Evolutionary conservation across 768 basidiomycete genomes (phyloP).

Genomic region (Fomitopsis serialis): DNA sequence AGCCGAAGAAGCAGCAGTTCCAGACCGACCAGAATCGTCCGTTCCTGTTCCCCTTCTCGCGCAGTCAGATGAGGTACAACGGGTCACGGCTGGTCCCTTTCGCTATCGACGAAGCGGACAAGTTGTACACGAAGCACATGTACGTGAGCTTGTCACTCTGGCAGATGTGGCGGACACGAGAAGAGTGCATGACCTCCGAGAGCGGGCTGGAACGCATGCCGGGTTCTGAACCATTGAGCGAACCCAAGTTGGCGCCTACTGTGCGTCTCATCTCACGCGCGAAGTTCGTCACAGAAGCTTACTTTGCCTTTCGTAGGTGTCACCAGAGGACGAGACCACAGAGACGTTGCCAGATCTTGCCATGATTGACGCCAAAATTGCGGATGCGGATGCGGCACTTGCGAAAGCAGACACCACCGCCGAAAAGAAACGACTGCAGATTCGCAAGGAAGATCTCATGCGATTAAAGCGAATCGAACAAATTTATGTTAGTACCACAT

Average conservation of each 20-base stretch:
- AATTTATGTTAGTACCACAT: conserved; percentile 62
- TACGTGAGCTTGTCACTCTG: conserved; percentile 81
- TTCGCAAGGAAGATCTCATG: conserved; percentile 75
- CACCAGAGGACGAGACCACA: conserved; percentile 48
- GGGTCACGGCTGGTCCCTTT: conserved; percentile 79
- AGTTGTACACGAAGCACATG: conserved; percentile 85
- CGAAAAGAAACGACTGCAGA: conserved; percentile 60
- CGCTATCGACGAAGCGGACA: conserved; percentile 94
- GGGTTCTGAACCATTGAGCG: conserved; percentile 53
- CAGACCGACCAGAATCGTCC: conserved; percentile 94
- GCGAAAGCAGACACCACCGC: conserved; percentile 41
- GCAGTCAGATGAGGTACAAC: conserved; percentile 43
- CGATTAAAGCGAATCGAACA: conserved; percentile 86
- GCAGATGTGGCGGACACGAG: conserved; percentile 94
- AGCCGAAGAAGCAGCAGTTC: conserved; percentile 97
- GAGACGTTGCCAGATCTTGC: conserved; percentile 73
- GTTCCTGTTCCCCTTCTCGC: conserved; percentile 93
- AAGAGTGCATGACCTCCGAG: conserved; percentile 92
- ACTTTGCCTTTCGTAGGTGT: conserved; percentile 4
- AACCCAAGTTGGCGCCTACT: conserved; percentile 31
- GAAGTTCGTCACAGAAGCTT: conserved; percentile 21
- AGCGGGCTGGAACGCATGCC: conserved; percentile 84
- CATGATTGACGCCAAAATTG: conserved; percentile 65
- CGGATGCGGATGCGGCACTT: conserved; percentile 52
- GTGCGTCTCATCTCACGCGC: conserved; percentile 31